Evolutionary conservation across 2,329 filamentous ascomycete species (phyloP), one percentile per base, ranked within the genome.

Genomic region (Nemania serpens): DNA sequence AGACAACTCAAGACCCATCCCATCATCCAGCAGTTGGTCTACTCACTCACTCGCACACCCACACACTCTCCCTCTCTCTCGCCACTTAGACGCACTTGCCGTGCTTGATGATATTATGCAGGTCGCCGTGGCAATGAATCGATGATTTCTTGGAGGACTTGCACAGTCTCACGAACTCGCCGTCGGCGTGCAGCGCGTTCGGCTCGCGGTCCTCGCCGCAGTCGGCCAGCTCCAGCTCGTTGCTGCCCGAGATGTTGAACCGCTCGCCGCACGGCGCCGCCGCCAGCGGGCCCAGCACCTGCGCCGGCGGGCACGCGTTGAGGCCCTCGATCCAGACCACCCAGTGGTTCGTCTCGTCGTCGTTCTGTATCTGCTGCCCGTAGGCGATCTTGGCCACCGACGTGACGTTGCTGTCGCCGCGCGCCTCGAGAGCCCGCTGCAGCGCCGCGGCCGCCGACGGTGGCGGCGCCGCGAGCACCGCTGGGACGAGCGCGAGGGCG

Each of bases 261-360:
- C 4, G 18, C 2, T 2, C 1, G 11, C 13, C 20, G 33, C 58
- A 55, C 15, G 51, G 50, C 18, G 11, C 5, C 2, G n/a, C 3
- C 42, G 7, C 5, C 6, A 55, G 11, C 6, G n/a, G 5, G 25
- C 22, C 33, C 4, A 59, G 45, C 10, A 37, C 15, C 29, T 17
- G 7, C 3, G 13, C 6, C 5, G 39, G 34, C 13, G 41, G 34
- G 18, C 52, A 61, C 25, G 58, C 34, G 7, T 13, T 5, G n/a
- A 48, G 33, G 39, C 53, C 52, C 34, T 56, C 46, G 15, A 25
- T 5, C 52, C 47, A 61, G 34, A 48, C 42, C 15, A 61, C 47
- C 58, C 58, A 61, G 41, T 61, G 42, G 42, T 61, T 61, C 25
- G 34, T 15, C 17, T 47, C 22, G 34, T 61, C 45, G 0, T n/a